phyloP scores from a whole-genome alignment of 2,329 filamentous ascomycete species.

The Daldinia sp. region DNA sequence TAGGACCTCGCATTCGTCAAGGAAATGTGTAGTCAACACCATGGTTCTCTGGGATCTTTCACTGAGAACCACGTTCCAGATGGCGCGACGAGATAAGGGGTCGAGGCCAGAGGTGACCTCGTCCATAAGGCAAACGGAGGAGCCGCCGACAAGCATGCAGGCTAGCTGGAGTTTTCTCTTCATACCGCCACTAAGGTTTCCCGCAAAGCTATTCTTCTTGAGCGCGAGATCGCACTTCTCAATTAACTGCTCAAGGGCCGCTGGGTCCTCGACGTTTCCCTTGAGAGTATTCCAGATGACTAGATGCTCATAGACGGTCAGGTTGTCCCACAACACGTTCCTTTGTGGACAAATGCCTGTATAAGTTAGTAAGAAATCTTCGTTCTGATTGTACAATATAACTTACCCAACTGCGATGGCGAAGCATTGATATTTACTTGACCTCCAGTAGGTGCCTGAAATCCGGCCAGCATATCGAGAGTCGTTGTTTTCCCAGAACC shows the following conservation, averaged over 20 bases:
- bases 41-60: constrained; percentile 47
- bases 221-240: constrained; percentile 72
- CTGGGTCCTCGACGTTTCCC: constrained; percentile 60
- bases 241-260: constrained; percentile 65
- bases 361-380: constrained; percentile 59
- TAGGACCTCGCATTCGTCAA: constrained; percentile 49
- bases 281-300: constrained; percentile 78
- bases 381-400: constrained; percentile 50
- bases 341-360: constrained; percentile 79
- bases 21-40: constrained; percentile 48
- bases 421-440: constrained; percentile 68
- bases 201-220: constrained; percentile 71
- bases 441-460: constrained; percentile 70
- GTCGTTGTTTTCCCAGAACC: constrained; percentile 79
- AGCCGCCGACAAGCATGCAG: constrained; percentile 83
- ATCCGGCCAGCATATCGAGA: constrained; percentile 74
- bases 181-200: constrained; percentile 79
- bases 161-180: constrained; percentile 82
- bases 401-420: constrained; percentile 62
- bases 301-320: constrained; percentile 79
- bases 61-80: constrained; percentile 48
- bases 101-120: constrained; percentile 81
- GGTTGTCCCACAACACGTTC: constrained; percentile 80
- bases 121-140: constrained; percentile 76
- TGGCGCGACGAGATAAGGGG: constrained; percentile 69